Evolutionary conservation across 2,329 filamentous ascomycete genomes (phyloP).

Genomic region (Calonectria crousiana): DNA sequence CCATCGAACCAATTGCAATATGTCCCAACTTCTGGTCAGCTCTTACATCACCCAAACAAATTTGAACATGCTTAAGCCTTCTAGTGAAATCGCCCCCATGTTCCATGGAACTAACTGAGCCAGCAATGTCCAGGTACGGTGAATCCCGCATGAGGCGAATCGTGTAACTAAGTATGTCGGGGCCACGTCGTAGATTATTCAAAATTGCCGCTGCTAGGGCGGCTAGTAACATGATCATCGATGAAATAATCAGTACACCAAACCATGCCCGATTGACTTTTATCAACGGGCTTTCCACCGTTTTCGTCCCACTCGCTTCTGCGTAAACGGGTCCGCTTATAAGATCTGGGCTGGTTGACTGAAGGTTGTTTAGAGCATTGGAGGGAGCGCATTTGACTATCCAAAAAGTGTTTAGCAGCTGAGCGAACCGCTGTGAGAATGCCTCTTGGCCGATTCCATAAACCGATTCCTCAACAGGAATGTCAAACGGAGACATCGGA

Average conservation of each 20-base stretch:
- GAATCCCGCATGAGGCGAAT: conserved; percentile 4
- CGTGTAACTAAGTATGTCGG: conserved; percentile 9
- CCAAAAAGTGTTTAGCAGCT: conserved; percentile 20
- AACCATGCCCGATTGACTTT: conserved; percentile 13
- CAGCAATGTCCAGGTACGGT: not conserved
- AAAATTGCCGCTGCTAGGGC: conserved; percentile 3
- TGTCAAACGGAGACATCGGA: conserved; percentile 15
- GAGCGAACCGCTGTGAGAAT: conserved; percentile 11
- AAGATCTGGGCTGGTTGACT: not conserved
- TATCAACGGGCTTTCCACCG: not conserved
- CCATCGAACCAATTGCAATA: conserved; percentile 16
- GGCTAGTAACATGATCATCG: conserved; percentile 6
- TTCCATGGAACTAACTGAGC: conserved; percentile 12
- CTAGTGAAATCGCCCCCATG: conserved; percentile 4
- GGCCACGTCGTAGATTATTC: conserved; percentile 2
- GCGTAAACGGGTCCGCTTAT: not conserved
- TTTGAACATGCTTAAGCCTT: not conserved
- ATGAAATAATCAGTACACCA: not conserved
- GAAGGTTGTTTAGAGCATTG: not conserved
- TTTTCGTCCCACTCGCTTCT: not conserved
- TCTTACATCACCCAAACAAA: conserved; percentile 16
- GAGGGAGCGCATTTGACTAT: conserved; percentile 13
- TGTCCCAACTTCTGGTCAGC: not conserved
- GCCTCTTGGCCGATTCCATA: not conserved
- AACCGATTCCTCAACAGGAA: not conserved